Evolutionary conservation across 78 protist species (phyloP).

Genomic region (Dictyostelium intermedium): DNA sequence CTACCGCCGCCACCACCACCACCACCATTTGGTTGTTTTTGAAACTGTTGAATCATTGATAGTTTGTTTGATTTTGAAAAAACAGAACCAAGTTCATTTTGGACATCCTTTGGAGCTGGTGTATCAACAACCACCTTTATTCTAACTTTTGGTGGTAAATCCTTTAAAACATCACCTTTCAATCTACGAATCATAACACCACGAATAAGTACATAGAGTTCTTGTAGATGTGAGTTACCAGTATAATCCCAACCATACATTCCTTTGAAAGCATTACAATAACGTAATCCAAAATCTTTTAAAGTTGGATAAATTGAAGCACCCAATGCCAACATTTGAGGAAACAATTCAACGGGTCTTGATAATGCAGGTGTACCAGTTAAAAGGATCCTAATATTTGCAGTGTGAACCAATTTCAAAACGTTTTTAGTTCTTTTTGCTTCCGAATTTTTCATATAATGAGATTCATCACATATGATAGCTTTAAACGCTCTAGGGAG

Average conservation of each 20-base stretch:
- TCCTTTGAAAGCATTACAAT: constrained; percentile 79
- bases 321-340: constrained; percentile 84
- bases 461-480: constrained; percentile 90
- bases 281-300: constrained; percentile 62
- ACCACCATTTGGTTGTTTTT: background rate
- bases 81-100: background rate
- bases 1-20: background rate
- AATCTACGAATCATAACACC: constrained; percentile 89
- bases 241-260: constrained; percentile 81
- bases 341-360: constrained; percentile 92
- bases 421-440: constrained; percentile 81
- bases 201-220: constrained; percentile 83
- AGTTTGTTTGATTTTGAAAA: constrained; percentile 6
- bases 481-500: constrained; percentile 5
- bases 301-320: constrained; percentile 39
- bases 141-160: constrained; percentile 90
- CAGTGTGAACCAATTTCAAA: constrained; percentile 67
- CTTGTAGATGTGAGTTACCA: constrained; percentile 86
- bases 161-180: constrained; percentile 84
- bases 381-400: constrained; percentile 70
- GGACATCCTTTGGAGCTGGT: background rate
- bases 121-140: constrained; percentile 33
- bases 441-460: constrained; percentile 80
- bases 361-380: constrained; percentile 95
- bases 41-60: background rate